These are phyloP conservation scores for Sporobolomyces phaffii DNA, from an alignment of 768 basidiomycete species.

Conservation along the genomic window DNA sequence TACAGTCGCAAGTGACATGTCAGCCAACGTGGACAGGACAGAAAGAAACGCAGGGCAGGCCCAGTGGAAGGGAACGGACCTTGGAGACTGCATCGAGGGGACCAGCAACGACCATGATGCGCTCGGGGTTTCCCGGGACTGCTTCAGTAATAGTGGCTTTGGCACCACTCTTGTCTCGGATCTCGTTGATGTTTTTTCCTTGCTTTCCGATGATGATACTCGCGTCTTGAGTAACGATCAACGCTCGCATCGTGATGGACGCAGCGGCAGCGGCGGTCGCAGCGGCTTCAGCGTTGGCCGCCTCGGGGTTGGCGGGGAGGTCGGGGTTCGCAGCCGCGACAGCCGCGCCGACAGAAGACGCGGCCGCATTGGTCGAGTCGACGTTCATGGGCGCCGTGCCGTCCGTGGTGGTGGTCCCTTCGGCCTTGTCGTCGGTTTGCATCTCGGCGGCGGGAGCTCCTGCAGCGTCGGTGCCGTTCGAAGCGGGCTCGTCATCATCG, in stretches of 20 bases:
- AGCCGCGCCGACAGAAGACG: slow-evolving; percentile 22
- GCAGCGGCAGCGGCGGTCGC: slow-evolving; percentile 48
- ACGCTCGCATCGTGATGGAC: slow-evolving; percentile 91
- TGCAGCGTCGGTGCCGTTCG: neutral
- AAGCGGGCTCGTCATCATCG: slow-evolving; percentile 12
- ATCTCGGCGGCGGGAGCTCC: neutral
- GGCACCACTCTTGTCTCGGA: slow-evolving; percentile 93
- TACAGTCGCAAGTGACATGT: too few relatives aligned
- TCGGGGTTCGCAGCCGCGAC: slow-evolving; percentile 13
- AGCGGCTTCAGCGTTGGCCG: slow-evolving; percentile 29
- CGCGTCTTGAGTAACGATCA: slow-evolving; percentile 98
- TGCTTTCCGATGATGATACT: slow-evolving; percentile 97
- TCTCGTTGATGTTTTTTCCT: slow-evolving; percentile 95
- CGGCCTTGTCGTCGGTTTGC: slow-evolving; percentile 13
- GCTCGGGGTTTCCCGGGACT: slow-evolving; percentile 98
- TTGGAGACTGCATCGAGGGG: slow-evolving; percentile 98
- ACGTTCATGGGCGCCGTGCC: slow-evolving; percentile 32
- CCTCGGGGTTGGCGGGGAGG: slow-evolving; percentile 20
- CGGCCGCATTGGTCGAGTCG: slow-evolving; percentile 20
- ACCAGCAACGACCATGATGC: slow-evolving; percentile 92
- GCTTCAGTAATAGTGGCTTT: slow-evolving; percentile 96
- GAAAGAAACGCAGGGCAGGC: too few relatives aligned
- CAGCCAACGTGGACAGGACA: neutral
- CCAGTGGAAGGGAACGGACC: slow-evolving; percentile 59
- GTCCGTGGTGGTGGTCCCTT: neutral